Evolutionary conservation across 768 basidiomycete species (phyloP).

Genomic region (Lactarius quietus): DNA sequence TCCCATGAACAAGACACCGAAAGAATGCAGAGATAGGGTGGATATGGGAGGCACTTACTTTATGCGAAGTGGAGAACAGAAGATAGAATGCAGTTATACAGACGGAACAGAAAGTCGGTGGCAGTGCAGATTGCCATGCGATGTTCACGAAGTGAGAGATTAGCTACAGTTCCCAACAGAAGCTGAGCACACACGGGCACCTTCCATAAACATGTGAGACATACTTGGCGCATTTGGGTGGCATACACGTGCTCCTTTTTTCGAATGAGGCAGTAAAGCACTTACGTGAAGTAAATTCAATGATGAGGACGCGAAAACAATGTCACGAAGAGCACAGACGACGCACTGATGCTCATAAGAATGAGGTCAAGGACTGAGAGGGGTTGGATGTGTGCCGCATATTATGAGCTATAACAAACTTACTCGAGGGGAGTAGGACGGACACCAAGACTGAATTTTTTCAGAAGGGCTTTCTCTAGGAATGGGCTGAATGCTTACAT

Average conservation of each 20-base stretch:
- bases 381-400: background rate
- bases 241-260: background rate
- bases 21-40: background rate
- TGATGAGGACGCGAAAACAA: background rate
- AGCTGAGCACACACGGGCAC: background rate
- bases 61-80: background rate
- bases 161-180: background rate
- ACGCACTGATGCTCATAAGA: background rate
- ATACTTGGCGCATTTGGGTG: background rate
- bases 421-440: too few relatives aligned
- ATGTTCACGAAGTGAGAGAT: background rate
- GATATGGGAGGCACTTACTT: background rate
- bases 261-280: background rate
- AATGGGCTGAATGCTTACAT: too few relatives aligned
- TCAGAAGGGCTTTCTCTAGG: too few relatives aligned
- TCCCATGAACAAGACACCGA: background rate
- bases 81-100: background rate
- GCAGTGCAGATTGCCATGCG: constrained; percentile 15
- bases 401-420: too few relatives aligned
- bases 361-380: background rate
- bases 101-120: constrained; percentile 15
- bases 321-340: background rate
- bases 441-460: too few relatives aligned
- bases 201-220: background rate
- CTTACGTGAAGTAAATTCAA: too few relatives aligned